Evolutionary conservation across 2,329 filamentous ascomycete genomes (phyloP), one percentile per base, ranked within the genome.

Genomic region (Colletotrichum aenigma): DNA sequence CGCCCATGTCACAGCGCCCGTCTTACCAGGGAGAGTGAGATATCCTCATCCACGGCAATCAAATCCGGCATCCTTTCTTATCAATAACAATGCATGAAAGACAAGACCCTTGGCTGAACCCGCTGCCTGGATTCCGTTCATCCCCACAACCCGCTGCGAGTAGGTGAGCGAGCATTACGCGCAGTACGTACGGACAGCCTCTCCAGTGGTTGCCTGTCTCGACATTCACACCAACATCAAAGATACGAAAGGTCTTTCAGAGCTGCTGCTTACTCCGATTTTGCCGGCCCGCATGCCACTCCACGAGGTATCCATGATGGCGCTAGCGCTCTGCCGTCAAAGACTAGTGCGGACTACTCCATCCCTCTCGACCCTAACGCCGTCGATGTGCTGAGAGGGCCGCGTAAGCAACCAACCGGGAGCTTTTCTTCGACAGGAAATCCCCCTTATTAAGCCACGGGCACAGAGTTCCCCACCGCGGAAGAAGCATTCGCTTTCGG

Each of bases 281-380:
- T 72, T 75, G 73, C 70, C 70, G 73, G 58, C 56, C 34, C 64
- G 73, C 56, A 68, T 72, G 56, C 66, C 56, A 67, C 64, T 56
- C 69, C 73, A 75, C 70, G 73, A 75, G 69, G 73, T 34, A 60
- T 26, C 70, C 70, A 73, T 56, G 70, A 75, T 75, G 70, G 69
- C 62, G 73, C 73, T 75, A 66, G 64, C 34, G 43, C 56, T 68
- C 64, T 64, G 70, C 73, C 73, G 64, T 56, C 64, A 43, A 58
- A 26, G 60, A 74, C 64, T 73, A 68, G 70, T 60, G 38, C 68
- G 43, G 43, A 64, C 21, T 71, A 52, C 62, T 68, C 32, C 56
- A 67, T 68, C 56, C 64, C 66, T 26, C 66, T 21, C 28, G 64
- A 64, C 58, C 26, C 43, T 71, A 62, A 21, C 38, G 58, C 67